A percentile compares a stretch with the other conserved stretches of the same genome.
These are phyloP conservation scores for Litsea cubeba DNA, from an alignment of 164 flowering plant genomes.

Conservation along the genomic window DNA sequence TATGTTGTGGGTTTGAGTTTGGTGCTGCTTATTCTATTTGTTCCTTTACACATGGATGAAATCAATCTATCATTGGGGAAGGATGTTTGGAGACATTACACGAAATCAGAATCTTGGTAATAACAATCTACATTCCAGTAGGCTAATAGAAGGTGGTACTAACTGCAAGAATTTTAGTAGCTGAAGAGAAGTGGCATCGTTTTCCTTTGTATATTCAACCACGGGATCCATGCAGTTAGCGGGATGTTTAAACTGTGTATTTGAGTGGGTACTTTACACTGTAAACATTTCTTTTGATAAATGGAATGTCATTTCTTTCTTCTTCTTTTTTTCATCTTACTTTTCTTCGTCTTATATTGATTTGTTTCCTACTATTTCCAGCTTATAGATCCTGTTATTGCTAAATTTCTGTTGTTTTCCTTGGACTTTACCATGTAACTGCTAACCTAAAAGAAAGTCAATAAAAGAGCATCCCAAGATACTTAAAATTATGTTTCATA, in stretches of 20 bases:
- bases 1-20: not conserved
- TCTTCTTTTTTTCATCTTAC: not conserved
- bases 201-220: constrained; percentile 7
- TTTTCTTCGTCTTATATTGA: not conserved
- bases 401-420: not conserved
- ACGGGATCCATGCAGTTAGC: constrained; percentile 5
- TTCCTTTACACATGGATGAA: not conserved
- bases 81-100: not conserved
- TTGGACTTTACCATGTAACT: not conserved
- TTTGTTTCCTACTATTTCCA: not conserved
- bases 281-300: constrained; percentile 9
- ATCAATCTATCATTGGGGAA: not conserved
- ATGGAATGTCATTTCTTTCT: constrained; percentile 4
- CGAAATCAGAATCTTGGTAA: not conserved
- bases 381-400: not conserved
- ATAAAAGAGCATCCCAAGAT: not conserved
- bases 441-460: not conserved
- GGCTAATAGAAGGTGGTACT: constrained; percentile 5
- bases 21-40: constrained; percentile 10
- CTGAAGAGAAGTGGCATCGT: constrained; percentile 3
- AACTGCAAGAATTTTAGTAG: constrained; percentile 12
- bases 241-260: not conserved
- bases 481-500: not conserved
- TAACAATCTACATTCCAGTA: not conserved
- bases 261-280: not conserved